Conservation (phyloP, 208 protist genomes). For the Trypanosoma avium region DNA sequence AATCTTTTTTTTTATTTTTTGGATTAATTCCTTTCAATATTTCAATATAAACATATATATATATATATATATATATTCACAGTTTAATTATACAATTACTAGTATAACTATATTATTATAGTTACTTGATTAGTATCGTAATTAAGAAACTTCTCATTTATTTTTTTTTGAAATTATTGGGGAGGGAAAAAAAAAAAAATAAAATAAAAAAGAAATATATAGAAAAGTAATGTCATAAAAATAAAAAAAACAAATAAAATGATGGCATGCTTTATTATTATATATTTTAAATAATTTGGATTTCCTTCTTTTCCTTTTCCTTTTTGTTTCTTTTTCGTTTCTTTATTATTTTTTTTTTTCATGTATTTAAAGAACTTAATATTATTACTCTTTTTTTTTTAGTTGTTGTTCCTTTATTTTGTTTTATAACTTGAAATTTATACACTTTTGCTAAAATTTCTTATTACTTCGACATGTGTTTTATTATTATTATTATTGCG, state of each 20-base stretch:
- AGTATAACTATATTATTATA: too few species aligned
- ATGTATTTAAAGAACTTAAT: too few species aligned
- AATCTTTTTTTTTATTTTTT: background rate
- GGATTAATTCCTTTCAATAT: conserved; percentile 1
- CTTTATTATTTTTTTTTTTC: too few species aligned
- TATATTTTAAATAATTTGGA: background rate
- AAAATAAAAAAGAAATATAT: background rate
- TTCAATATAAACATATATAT: background rate
- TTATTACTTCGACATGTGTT: too few species aligned
- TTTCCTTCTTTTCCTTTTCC: conserved; percentile 4
- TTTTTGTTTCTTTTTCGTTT: background rate
- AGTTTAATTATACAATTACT: too few species aligned
- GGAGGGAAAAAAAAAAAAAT: background rate
- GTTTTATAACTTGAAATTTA: too few species aligned
- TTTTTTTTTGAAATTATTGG: background rate
- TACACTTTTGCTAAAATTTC: too few species aligned
- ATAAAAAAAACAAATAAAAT: background rate
- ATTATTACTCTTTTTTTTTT: too few species aligned
- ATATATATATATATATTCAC: too few species aligned
- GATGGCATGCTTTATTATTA: background rate
- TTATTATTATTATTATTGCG: too few species aligned
- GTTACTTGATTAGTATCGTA: too few species aligned
- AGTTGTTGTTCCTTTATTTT: too few species aligned
- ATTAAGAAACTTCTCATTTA: background rate
- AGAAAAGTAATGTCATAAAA: background rate